Percentiles rank a stretch among this genome's conserved stretches.
Evolutionary conservation across 257 asterid species (phyloP).

Genomic region (Plantago major): DNA sequence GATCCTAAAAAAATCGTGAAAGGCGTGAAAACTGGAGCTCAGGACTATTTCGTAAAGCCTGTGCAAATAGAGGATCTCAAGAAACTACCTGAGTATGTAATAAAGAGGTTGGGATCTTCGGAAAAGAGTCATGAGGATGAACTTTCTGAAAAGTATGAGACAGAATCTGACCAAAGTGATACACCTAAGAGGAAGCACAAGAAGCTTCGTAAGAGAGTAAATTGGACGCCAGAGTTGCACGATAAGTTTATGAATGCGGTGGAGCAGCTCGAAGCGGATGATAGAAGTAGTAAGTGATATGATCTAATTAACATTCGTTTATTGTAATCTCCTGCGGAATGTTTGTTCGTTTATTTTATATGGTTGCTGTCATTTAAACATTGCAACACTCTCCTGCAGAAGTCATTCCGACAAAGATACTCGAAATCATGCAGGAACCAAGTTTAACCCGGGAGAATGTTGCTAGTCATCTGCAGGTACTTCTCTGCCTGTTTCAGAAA

Average conservation of each 20-base stretch:
- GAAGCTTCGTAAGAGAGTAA: neutral
- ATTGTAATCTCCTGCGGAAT: neutral
- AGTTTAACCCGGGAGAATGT: slow-evolving; percentile 5
- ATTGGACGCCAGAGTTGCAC: slow-evolving; percentile 2
- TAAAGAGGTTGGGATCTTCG: slow-evolving; percentile 4
- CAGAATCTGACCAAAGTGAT: slow-evolving; percentile 3
- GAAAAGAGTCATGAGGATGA: slow-evolving; percentile 8
- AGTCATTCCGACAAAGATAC: slow-evolving; percentile 11
- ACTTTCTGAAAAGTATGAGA: neutral
- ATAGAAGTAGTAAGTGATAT: neutral
- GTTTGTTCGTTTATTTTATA: neutral
- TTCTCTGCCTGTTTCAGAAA: neutral
- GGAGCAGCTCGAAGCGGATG: neutral
- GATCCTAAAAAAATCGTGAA: neutral
- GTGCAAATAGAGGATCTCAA: slow-evolving; percentile 10
- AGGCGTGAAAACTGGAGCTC: slow-evolving; percentile 11
- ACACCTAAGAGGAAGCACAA: slow-evolving; percentile 6
- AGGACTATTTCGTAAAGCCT: slow-evolving; percentile 13
- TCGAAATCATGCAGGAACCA: slow-evolving; percentile 12
- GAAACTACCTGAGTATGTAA: slow-evolving; percentile 3
- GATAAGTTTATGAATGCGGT: slow-evolving; percentile 1
- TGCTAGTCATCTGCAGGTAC: slow-evolving; percentile 16
- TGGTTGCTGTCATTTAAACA: neutral
- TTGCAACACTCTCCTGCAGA: slow-evolving; percentile 1
- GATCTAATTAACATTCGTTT: too few relatives aligned